A percentile compares a stretch with the other conserved stretches of the same genome.
Conservation (phyloP, 164 flowering plant species). For the Vitis riparia region DNA sequence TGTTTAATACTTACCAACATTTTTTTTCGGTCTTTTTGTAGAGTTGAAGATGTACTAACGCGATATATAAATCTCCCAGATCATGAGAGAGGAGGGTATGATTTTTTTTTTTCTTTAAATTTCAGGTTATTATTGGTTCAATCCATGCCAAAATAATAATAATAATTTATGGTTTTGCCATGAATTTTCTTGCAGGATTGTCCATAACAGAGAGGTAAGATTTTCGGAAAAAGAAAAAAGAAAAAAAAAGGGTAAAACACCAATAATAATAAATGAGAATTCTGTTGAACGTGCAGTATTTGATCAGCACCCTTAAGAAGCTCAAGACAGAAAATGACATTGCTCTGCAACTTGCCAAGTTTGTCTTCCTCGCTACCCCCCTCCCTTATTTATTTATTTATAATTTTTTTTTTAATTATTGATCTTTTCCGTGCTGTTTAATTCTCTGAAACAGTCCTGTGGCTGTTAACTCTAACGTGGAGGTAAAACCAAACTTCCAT, state of each 20-base stretch:
- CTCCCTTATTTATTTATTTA: too few species aligned
- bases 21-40: conserved; percentile 3
- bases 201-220: conserved; percentile 51
- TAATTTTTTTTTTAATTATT: too few species aligned
- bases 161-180: background rate
- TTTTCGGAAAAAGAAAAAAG: background rate
- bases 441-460: conserved; percentile 32
- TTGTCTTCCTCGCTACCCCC: background rate
- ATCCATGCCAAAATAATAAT: too few species aligned
- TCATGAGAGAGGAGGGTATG: conserved; percentile 60
- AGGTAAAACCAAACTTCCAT: conserved; percentile 20
- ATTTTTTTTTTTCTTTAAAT: background rate
- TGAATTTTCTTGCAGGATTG: conserved; percentile 28
- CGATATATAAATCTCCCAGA: conserved; percentile 51
- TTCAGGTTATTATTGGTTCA: background rate
- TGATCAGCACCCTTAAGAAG: conserved; percentile 44
- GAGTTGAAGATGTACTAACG: conserved; percentile 60
- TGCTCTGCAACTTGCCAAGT: conserved; percentile 50
- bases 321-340: conserved; percentile 51
- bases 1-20: background rate
- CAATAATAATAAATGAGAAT: background rate
- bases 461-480: conserved; percentile 36
- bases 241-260: background rate
- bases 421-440: background rate
- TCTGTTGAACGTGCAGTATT: conserved; percentile 35